Evolutionary conservation across 129 eudicot genomes (phyloP).

Genomic region (Lactuca sativa): DNA sequence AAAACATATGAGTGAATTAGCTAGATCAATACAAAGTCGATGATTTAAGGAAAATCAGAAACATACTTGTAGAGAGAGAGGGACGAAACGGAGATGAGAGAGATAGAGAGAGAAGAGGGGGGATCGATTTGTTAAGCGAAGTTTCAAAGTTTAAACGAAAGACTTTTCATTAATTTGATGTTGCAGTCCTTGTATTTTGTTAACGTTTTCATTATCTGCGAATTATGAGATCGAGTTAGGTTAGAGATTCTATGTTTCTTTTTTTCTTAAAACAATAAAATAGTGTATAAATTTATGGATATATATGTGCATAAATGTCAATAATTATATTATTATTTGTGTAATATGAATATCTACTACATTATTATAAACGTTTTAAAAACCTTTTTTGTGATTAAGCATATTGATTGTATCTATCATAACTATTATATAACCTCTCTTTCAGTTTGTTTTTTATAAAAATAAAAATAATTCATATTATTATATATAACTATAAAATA

Average conservation of each 20-base stretch:
- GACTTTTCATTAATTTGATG: background rate
- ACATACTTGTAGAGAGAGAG: slow-evolving; percentile 22
- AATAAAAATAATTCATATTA: too few species aligned
- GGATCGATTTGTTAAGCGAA: slow-evolving; percentile 15
- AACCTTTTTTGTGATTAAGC: too few species aligned
- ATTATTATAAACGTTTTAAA: too few species aligned
- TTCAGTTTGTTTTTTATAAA: too few species aligned
- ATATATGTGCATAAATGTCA: too few species aligned
- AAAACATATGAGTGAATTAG: background rate
- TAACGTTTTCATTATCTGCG: background rate
- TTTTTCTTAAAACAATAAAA: too few species aligned
- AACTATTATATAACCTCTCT: too few species aligned
- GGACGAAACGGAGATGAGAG: slow-evolving; percentile 1
- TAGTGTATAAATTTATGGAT: too few species aligned
- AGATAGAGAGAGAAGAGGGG: slow-evolving; percentile 23
- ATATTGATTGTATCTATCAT: too few species aligned
- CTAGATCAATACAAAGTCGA: background rate
- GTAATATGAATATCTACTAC: too few species aligned
- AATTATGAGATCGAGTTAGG: background rate
- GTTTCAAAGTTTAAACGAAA: slow-evolving; percentile 26
- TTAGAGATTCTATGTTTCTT: background rate
- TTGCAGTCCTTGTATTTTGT: background rate
- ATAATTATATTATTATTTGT: too few species aligned
- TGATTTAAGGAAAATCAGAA: slow-evolving; percentile 8
- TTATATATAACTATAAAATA: too few species aligned